Base-by-base conservation (phyloP, 306 rosid genomes). In the Gleditsia sinensis region DNA sequence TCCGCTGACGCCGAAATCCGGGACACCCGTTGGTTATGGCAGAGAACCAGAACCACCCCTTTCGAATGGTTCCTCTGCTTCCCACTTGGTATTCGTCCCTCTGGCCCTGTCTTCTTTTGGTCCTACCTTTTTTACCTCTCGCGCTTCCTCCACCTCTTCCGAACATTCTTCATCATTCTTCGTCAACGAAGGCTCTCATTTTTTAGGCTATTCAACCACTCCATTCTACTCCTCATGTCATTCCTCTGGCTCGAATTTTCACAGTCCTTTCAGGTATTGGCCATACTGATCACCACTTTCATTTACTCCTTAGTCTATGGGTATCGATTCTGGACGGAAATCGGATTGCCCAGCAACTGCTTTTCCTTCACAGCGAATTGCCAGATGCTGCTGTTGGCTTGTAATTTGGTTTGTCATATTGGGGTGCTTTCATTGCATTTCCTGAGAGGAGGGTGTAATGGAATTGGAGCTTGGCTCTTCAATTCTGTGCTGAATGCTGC, bases 101-200 rank as follows among this genome's bases (percentile, higher is more conserved):
- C 90, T 0, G 97, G 97, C 2, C 91, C 88, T 3, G 97, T 91
- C 42, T 91, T 91, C 83, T 91, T 91, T 75, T 91, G 95, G 97
- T 91, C 97, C 12, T 86, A 91, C 75, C 65, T 37, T 16, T 91
- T 87, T 80, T 87, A 91, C 81, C 90, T 87, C 50, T 87, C 97
- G 8, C 95, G 95, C 1, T 88, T 84, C 51, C 86, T 89, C 61
- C 92, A 84, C 55, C 77, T 91, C 3, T 16, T 80, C 1, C 87
- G 97, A 1, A 89, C 95, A 0, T 81, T 91, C 80, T 61, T 84
- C 48, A 40, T 75, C 21, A 53, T 91, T 49, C 81, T 91, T 25
- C 86, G 86, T 4, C 76, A 83, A 16, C 82, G 97, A 0, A 68
- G 68, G 37, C 85, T 89, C 21, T 65, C 89, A 6, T 77, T 78